Base-by-base conservation (phyloP, 169 alveolate genomes). In the Plasmodium sp. region DNA sequence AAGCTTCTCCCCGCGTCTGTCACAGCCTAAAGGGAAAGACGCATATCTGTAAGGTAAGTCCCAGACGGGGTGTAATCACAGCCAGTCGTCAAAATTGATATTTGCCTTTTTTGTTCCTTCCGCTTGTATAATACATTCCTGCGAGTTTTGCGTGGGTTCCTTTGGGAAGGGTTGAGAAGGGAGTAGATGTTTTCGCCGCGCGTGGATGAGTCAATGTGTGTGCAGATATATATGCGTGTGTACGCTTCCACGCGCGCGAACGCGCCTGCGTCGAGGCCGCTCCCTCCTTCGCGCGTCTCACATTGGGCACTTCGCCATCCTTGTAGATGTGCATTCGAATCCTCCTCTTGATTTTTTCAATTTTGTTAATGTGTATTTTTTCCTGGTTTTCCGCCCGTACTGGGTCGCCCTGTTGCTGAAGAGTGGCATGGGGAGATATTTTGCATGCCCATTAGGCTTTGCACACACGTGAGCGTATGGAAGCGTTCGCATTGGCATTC, bases 81-180 rank as follows among this genome's bases (percentile, higher is more conserved):
- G n/a, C 93, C 93, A 85, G 39, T 85, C 93, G 56, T 85, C 93
- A 41, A 85, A 74, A 85, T 85, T 85, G 41, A 67, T 51, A 41
- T 71, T 67, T 67, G 7, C 39, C 39, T 84, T 84, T 71, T 84
- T 43, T 72, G 73, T 71, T n/a, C 56, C 56, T 71, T 54, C 75
- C 10, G 67, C 39, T 0, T 84, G 36, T n/a, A 22, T 27, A 16
- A 34, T 43, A 31, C 71, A 56, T 18, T 56, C 18, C 36, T 81
- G 72, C 36, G 22, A 31, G 71, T 51, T 82, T n/a, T 82, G 62
- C 45, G 41, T 10, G n/a, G 45, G 18, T 82, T 82, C 90, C 90
- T 82, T 56, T 16, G 7, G 71, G 72, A 82, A 67, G 33, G 39
- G n/a, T 22, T 67, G 14, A 14, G 39, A 22, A 67, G 77, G 14